Conservation (phyloP, 2,329 filamentous ascomycete genomes). For the Lachnellula suecica region DNA sequence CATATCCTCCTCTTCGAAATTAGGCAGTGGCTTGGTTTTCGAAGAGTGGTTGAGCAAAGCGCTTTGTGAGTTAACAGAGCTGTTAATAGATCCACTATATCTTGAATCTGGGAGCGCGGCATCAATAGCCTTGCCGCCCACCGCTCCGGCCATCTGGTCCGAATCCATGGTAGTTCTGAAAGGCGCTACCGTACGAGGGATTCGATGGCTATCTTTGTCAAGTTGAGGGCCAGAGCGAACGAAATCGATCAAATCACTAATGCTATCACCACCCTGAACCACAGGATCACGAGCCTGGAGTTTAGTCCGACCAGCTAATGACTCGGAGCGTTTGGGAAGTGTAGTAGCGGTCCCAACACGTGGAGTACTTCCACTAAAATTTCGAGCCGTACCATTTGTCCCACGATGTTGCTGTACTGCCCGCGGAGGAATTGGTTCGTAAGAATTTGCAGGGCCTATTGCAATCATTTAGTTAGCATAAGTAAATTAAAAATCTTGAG, state of each 20-base stretch:
- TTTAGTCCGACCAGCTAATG: constrained; percentile 46
- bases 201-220: constrained; percentile 62
- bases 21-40: constrained; percentile 32
- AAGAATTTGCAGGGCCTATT: constrained; percentile 56
- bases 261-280: constrained; percentile 62
- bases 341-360: constrained; percentile 14
- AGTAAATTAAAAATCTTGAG: too few species aligned
- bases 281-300: constrained; percentile 72
- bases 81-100: constrained; percentile 37
- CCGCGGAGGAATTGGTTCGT: constrained; percentile 23
- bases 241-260: constrained; percentile 90
- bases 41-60: constrained; percentile 54
- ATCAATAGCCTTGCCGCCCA: constrained; percentile 57
- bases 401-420: constrained; percentile 33
- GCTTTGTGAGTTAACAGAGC: constrained; percentile 68
- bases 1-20: constrained; percentile 36
- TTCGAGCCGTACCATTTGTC: constrained; percentile 29
- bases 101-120: constrained; percentile 56
- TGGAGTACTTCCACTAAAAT: constrained; percentile 20
- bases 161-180: constrained; percentile 86
- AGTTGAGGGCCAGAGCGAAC: constrained; percentile 75
- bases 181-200: constrained; percentile 79
- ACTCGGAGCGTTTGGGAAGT: constrained; percentile 27
- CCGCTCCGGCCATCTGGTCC: constrained; percentile 63
- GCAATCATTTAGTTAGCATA: not conserved